Percentiles rank a stretch among this genome's conserved stretches.
phyloP scores from a whole-genome alignment of 116 monocot species.

The Iris pallida region DNA sequence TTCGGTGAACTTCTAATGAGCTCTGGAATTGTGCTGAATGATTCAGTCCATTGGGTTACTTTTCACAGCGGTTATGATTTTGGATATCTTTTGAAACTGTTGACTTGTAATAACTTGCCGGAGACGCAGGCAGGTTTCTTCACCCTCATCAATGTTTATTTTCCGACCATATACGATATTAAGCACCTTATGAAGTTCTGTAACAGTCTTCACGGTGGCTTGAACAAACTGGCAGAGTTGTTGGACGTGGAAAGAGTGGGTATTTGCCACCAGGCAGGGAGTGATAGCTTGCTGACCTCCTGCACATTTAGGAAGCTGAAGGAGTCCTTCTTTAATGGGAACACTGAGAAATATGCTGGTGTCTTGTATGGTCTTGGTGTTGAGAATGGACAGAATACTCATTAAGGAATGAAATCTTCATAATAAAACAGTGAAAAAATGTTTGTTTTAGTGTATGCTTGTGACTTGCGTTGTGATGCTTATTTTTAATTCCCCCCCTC shows the following conservation, averaged over 20 bases:
- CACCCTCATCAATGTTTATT: slow-evolving; percentile 2
- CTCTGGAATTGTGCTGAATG: not conserved
- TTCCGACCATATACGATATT: not conserved
- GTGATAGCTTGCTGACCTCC: slow-evolving; percentile 8
- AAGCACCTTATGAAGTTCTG: slow-evolving; percentile 10
- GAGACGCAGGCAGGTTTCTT: slow-evolving; percentile 1
- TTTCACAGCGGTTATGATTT: slow-evolving; percentile 15
- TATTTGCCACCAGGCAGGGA: slow-evolving; percentile 8
- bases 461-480: too few species aligned
- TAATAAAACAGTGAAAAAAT: too few species aligned
- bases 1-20: slow-evolving; percentile 6
- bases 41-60: slow-evolving; percentile 4
- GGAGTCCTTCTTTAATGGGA: not conserved
- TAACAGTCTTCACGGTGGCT: slow-evolving; percentile 5
- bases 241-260: slow-evolving; percentile 8
- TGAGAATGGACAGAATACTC: slow-evolving; percentile 2
- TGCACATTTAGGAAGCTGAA: slow-evolving; percentile 3
- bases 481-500: too few species aligned
- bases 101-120: not conserved
- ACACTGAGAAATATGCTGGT: slow-evolving; percentile 5
- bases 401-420: not conserved
- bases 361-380: slow-evolving; percentile 12
- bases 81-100: slow-evolving; percentile 3
- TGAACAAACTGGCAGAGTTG: slow-evolving; percentile 5
- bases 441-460: too few species aligned